Base-by-base conservation (phyloP, 2,329 filamentous ascomycete species). In the Madurella fahalii region DNA sequence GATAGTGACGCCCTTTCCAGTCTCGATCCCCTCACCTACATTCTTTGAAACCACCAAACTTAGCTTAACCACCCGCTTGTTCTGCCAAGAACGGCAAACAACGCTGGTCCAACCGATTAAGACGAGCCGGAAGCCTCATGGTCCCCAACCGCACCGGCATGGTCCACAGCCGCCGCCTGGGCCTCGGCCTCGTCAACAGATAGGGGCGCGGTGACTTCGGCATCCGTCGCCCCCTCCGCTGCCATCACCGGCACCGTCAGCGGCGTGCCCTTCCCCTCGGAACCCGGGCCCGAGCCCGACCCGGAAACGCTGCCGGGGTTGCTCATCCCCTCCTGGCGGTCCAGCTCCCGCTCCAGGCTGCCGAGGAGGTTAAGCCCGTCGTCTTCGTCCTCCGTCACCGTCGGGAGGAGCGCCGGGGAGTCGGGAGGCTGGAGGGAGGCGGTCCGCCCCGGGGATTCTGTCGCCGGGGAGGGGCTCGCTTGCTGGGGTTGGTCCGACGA, bases 331-430 rank as follows among this genome's bases (percentile, higher is more conserved):
- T 62, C 65, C 54, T 76, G 73, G 32, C 72, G 69, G 53, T 77
- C 72, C 37, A 78, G 67, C 34, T 74, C 75, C 1, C 73, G 69
- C 60, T 78, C 72, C 1, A 77, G 63, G n/a, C 70, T 73, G n/a
- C 70, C 72, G 18, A 78, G 69, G 37, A 78, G 52, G 61, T 78
- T 74, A 8, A 72, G 68, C 25, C 74, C 72, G 13, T 72, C 70
- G 2, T 69, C 64, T 32, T 67, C 68, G 16, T 69, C 67, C 5
- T 70, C 67, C 15, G 59, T 57, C 5, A 57, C 58, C 1, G 66
- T 63, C 4, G 62, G 42, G 13, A 61, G 59, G 11, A 59, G 54
- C 9, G 52, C 44, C 9, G 62, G 60, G 16, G 58, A 57, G 20
- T 43, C 57, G 30, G 58, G 59, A 2, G 56, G 54, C 17, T 56